These are phyloP conservation scores for Immersiporthe knoxdaviesiana DNA, from an alignment of 2,329 filamentous ascomycete species.

Conservation along the genomic window DNA sequence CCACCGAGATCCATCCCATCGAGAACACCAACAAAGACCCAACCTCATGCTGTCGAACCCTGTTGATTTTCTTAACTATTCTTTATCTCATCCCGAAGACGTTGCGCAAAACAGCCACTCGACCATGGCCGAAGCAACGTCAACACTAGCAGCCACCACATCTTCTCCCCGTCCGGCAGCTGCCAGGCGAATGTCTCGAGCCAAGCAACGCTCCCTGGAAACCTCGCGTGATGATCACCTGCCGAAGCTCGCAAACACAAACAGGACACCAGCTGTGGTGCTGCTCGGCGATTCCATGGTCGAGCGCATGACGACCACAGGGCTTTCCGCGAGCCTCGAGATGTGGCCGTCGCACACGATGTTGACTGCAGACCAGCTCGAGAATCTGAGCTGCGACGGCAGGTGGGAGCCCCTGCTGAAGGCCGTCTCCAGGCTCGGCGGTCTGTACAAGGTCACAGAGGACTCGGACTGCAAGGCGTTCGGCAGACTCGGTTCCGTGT, in stretches of 20 bases:
- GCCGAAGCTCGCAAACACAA: neutral
- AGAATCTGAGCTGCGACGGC: neutral
- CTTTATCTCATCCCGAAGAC: neutral
- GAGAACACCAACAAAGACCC: too few species aligned
- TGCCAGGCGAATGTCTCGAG: neutral
- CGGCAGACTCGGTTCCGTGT: constrained; percentile 17
- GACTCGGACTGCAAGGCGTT: neutral
- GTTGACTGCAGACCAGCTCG: neutral
- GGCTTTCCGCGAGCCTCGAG: constrained; percentile 26
- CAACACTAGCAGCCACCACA: neutral
- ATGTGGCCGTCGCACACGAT: constrained; percentile 28
- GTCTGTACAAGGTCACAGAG: neutral
- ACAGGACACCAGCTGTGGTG: constrained; percentile 10
- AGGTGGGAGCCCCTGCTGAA: neutral
- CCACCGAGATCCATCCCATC: neutral
- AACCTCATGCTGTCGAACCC: neutral
- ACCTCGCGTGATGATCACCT: constrained; percentile 7
- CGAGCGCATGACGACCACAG: constrained; percentile 34
- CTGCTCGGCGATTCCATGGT: constrained; percentile 35
- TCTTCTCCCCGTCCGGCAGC: neutral
- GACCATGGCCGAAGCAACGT: neutral
- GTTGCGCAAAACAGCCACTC: neutral
- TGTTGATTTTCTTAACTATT: neutral
- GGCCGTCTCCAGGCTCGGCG: neutral
- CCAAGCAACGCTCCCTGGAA: constrained; percentile 5